Base-by-base conservation (phyloP, 371 early-diverging fungal genomes). In the Chytridium lagenaria region DNA sequence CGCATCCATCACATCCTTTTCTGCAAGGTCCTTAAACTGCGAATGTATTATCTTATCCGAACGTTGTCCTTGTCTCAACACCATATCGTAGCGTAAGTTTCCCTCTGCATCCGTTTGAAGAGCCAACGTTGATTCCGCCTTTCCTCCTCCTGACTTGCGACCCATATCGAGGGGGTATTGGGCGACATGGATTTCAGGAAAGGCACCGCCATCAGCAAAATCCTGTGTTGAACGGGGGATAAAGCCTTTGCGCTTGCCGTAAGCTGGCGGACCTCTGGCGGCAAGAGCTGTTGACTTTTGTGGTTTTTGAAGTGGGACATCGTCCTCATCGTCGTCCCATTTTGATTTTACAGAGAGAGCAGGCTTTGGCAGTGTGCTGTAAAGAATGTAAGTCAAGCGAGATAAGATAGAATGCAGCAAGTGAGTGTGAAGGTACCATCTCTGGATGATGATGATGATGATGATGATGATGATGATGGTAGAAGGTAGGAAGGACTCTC, bases 131-230 rank as follows among this genome's bases (percentile, higher is more conserved):
- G 90, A 90, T 1, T 89, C 90, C 5, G 31, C 65, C n/a, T 36
- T 16, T 1, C 59, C 65, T 1, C 72, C 59, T 22, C n/a, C n/a
- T n/a, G 44, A 61, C 78, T 91, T 92, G 33, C 92, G 68, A 12
- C 98, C 98, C 95, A 98, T 93, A 69, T 93, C 92, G 34, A 94
- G 81, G 1, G 98, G 98, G 73, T 93, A 97, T 80, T 98, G 98
- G 5, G 91, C 90, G 52, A 92, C 82, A 69, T 91, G 91, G 69
- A 96, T 91, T 81, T 98, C 98, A 23, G 98, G 98, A 76, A 90
- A 98, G 0, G 98, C 96, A 37, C 98, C 98, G 38, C 98, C 98
- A 80, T 96, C 95, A 64, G 95, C 96, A 83, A 91, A 98, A 81
- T 98, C 97, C 75, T 77, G 76, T 1, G 83, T 81, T n/a, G 86